Conservation (phyloP, 176 grass and related monocot species). For the Triticum monococcum region DNA sequence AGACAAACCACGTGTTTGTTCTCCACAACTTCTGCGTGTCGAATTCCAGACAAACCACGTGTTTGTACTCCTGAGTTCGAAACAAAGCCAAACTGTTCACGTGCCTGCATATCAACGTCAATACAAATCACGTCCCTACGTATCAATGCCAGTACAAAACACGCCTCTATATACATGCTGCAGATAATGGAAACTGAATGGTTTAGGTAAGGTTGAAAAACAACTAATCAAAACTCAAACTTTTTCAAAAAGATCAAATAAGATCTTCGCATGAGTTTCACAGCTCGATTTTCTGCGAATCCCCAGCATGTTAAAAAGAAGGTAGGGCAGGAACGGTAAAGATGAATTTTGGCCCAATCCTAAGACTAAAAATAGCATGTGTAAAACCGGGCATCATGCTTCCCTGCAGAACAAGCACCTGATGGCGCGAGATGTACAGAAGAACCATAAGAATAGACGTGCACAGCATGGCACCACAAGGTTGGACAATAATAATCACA, state of each 20-base stretch:
- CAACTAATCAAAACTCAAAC: not conserved
- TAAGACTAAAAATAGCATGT: too few species aligned
- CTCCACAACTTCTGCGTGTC: too few species aligned
- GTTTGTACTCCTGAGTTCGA: too few species aligned
- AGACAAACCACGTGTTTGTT: too few species aligned
- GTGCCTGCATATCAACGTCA: too few species aligned
- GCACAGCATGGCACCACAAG: constrained; percentile 41
- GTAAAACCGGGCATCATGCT: not conserved
- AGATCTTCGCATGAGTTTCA: not conserved
- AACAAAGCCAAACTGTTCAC: too few species aligned
- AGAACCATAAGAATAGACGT: constrained; percentile 30
- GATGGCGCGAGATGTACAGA: not conserved
- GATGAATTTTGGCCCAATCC: too few species aligned
- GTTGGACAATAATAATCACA: constrained; percentile 50
- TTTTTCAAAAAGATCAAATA: too few species aligned
- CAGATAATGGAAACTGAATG: too few species aligned
- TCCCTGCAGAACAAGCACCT: not conserved
- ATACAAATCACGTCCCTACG: not conserved
- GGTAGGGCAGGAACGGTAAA: not conserved
- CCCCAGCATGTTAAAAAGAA: not conserved
- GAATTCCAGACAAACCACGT: too few species aligned
- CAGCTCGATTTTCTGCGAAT: not conserved
- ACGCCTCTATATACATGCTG: too few species aligned
- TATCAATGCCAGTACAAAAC: not conserved
- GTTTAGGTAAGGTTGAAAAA: not conserved